Evolutionary conservation across 2,329 filamentous ascomycete species (phyloP), one percentile per base, ranked within the genome.

Genomic region (Cytospora schulzeri): DNA sequence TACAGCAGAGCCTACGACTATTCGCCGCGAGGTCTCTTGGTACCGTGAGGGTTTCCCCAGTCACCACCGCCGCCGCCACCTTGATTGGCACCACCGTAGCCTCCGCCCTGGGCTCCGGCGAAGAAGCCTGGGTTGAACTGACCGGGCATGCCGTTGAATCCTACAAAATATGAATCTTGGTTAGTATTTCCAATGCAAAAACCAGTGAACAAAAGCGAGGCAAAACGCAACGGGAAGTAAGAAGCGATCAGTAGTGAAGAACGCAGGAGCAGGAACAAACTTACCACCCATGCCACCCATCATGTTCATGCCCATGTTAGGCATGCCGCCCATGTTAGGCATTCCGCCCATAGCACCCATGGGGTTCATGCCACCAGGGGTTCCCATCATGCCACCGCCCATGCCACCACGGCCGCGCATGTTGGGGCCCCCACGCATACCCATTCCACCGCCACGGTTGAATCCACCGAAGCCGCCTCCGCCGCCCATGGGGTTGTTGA

Each of bases 31-130:
- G 90, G 89, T 69, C 91, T 83, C 79, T 95, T 95, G 4, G 88
- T 88, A 33, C 91, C 91, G 70, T 94, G 91, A 7, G 91, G 91
- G 72, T 94, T 94, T 81, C 91, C 91, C 76, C 87, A 87, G 62
- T 88, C 88, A 64, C 87, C 58, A 15, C 60, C 59, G 11, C 59
- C 57, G 5, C 59, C 59, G 15, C 59, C 60, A n/a, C 28, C 52
- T 56, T 62, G 91, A 71, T 94, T 93, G 81, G 91, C 91, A 76
- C 87, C 87, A 76, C 87, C 87, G 64, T 88, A 88, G 64, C 87
- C 76, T 31, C 76, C 76, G 33, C 76, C 76, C 68, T 83, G 83
- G 70, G 81, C 78, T 62, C 77, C 78, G 56, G 81, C 80, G 75
- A 92, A 94, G 78, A 92, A 93, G 64, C 83, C 86, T 45, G 88